Evolutionary conservation across 352 stramenopile genomes (phyloP).

Genomic region (Phytophthora palmivora): DNA sequence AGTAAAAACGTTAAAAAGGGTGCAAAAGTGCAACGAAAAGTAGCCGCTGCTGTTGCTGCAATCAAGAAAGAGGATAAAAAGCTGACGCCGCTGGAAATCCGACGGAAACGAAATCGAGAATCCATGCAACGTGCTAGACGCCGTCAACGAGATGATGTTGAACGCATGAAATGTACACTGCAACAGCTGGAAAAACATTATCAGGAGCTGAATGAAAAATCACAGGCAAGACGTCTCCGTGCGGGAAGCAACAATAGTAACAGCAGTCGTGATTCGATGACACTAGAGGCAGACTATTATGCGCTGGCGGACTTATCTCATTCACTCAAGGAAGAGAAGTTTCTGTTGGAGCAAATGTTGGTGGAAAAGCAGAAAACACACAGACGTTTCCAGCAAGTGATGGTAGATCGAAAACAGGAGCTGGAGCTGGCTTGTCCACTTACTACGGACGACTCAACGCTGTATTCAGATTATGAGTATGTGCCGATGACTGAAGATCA

Average conservation of each 20-base stretch:
- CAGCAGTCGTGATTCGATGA: constrained; percentile 13
- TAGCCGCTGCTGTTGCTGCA: neutral
- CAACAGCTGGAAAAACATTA: constrained; percentile 56
- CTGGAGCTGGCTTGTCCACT: constrained; percentile 49
- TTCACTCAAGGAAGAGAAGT: constrained; percentile 68
- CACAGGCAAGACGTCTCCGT: constrained; percentile 33
- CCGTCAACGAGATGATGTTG: constrained; percentile 54
- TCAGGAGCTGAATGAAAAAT: constrained; percentile 47
- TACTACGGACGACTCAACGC: constrained; percentile 33
- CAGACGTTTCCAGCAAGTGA: constrained; percentile 52
- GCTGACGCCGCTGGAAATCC: constrained; percentile 56
- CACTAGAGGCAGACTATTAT: constrained; percentile 57
- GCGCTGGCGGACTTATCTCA: constrained; percentile 61
- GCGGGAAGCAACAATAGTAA: constrained; percentile 19
- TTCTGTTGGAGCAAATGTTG: constrained; percentile 57
- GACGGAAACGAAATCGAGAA: constrained; percentile 61
- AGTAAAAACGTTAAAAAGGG: constrained; percentile 15
- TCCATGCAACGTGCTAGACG: constrained; percentile 61
- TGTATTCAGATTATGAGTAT: constrained; percentile 57
- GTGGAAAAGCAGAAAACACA: constrained; percentile 59
- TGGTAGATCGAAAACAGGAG: constrained; percentile 60
- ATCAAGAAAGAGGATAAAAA: constrained; percentile 36
- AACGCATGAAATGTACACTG: constrained; percentile 56
- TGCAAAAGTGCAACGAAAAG: constrained; percentile 21
- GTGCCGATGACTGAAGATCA: constrained; percentile 61